A percentile compares a stretch with the other conserved stretches of the same genome.
Conservation (phyloP, 2,329 filamentous ascomycete genomes). For the Chalara sp. region DNA sequence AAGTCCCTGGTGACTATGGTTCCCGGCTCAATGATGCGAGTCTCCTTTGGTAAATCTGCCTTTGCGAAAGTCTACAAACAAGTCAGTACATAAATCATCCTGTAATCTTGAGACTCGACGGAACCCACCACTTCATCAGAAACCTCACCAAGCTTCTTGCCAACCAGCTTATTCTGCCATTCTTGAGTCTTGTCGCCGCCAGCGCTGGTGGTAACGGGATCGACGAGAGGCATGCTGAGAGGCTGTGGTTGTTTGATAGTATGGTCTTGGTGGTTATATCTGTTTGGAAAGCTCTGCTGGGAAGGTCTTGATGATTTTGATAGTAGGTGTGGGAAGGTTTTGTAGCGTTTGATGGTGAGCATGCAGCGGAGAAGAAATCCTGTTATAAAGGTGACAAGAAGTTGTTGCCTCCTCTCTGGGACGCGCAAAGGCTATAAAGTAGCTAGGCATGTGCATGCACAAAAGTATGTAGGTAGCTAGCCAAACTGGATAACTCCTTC, state of each 20-base stretch:
- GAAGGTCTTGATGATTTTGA: slow-evolving; percentile 1
- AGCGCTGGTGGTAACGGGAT: slow-evolving; percentile 47
- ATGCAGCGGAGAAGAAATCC: too few relatives aligned
- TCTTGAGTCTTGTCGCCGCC: slow-evolving; percentile 39
- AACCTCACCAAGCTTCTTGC: slow-evolving; percentile 52
- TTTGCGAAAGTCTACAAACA: slow-evolving; percentile 49
- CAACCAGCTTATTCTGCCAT: slow-evolving; percentile 56
- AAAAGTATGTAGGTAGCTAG: too few relatives aligned
- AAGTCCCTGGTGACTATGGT: slow-evolving; percentile 53
- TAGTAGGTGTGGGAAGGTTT: not conserved
- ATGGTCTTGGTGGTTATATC: not conserved
- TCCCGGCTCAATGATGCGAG: slow-evolving; percentile 50
- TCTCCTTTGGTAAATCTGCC: slow-evolving; percentile 48
- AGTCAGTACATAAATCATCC: slow-evolving; percentile 4
- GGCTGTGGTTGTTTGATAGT: not conserved
- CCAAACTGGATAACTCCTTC: too few relatives aligned
- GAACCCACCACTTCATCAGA: slow-evolving; percentile 46
- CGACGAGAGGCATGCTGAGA: slow-evolving; percentile 56
- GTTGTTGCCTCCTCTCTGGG: too few relatives aligned
- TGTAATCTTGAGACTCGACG: not conserved
- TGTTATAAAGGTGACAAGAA: too few relatives aligned
- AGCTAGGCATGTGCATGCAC: too few relatives aligned
- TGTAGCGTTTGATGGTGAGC: too few relatives aligned
- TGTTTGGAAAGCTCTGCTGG: not conserved
- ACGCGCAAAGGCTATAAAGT: too few relatives aligned